These are phyloP conservation scores for Magnaporthiopsis incrustans DNA, from an alignment of 2,329 filamentous ascomycete species.

Conservation along the genomic window DNA sequence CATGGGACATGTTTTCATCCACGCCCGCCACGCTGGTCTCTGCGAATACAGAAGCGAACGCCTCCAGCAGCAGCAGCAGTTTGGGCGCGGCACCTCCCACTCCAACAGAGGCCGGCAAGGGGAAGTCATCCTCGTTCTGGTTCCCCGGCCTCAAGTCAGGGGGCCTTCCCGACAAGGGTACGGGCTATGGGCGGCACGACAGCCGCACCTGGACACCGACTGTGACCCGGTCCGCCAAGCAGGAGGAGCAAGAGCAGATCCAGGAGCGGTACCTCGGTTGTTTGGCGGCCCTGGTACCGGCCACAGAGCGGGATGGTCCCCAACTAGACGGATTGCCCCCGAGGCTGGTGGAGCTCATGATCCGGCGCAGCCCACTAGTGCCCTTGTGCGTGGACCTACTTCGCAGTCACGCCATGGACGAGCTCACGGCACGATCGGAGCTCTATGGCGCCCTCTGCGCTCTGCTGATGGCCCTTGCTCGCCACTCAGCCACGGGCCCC, in stretches of 20 bases:
- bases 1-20: not conserved
- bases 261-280: not conserved
- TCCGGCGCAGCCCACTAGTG: constrained; percentile 17
- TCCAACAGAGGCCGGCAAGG: not conserved
- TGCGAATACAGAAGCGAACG: not conserved
- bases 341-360: not conserved
- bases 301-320: not conserved
- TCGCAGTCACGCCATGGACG: constrained; percentile 17
- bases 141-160: not conserved
- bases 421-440: constrained; percentile 14
- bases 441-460: constrained; percentile 30
- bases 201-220: not conserved
- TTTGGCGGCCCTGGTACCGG: not conserved
- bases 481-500: constrained; percentile 20
- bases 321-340: not conserved
- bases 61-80: not conserved
- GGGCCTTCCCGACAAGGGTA: not conserved
- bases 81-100: not conserved
- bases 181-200: not conserved
- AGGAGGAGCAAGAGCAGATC: not conserved
- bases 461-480: constrained; percentile 27
- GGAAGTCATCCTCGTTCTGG: not conserved
- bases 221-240: not conserved
- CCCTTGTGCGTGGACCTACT: constrained; percentile 15
- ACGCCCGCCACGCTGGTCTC: not conserved